Percentiles rank a stretch among this genome's conserved stretches.
phyloP scores from a whole-genome alignment of 1,284 basidiomycete genomes.

The Xerocomus minutiporus region DNA sequence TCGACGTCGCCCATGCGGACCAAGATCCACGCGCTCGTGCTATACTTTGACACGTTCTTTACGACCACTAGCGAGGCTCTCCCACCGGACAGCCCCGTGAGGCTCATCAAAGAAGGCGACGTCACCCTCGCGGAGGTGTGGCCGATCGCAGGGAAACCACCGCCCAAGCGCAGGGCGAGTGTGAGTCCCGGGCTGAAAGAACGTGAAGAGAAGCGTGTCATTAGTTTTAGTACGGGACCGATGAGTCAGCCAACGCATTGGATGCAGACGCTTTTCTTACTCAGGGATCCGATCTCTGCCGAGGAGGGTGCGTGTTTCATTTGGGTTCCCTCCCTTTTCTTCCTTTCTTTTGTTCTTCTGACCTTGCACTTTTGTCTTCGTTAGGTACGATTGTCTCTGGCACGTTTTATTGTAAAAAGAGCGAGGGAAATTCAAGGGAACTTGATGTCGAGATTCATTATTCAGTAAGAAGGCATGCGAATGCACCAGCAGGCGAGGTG shows the following conservation, averaged over 20 bases:
- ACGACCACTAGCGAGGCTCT: conserved; percentile 56
- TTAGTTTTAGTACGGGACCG: conserved; percentile 92
- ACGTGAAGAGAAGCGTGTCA: conserved; percentile 48
- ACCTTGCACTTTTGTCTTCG: not conserved
- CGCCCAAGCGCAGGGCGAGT: conserved; percentile 50
- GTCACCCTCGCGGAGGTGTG: conserved; percentile 69
- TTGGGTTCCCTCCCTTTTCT: not conserved
- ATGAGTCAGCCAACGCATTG: conserved; percentile 90
- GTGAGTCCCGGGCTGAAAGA: conserved; percentile 29
- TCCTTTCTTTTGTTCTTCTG: not conserved
- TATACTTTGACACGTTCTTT: conserved; percentile 97
- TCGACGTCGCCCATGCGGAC: conserved; percentile 56
- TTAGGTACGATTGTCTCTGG: conserved; percentile 77
- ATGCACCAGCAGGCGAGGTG: conserved; percentile 34
- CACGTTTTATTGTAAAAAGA: conserved; percentile 80
- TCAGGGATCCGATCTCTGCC: conserved; percentile 74
- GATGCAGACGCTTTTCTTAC: conserved; percentile 92
- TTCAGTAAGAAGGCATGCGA: conserved; percentile 41
- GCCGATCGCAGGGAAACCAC: conserved; percentile 61
- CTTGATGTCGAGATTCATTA: conserved; percentile 93
- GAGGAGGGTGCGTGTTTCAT: conserved; percentile 54
- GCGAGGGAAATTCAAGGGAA: conserved; percentile 78
- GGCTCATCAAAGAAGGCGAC: conserved; percentile 53
- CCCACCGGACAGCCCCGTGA: conserved; percentile 46
- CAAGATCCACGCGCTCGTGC: conserved; percentile 77